phyloP scores from a whole-genome alignment of 2,329 filamentous ascomycete genomes.

The Paracoccidioides lutzii region DNA sequence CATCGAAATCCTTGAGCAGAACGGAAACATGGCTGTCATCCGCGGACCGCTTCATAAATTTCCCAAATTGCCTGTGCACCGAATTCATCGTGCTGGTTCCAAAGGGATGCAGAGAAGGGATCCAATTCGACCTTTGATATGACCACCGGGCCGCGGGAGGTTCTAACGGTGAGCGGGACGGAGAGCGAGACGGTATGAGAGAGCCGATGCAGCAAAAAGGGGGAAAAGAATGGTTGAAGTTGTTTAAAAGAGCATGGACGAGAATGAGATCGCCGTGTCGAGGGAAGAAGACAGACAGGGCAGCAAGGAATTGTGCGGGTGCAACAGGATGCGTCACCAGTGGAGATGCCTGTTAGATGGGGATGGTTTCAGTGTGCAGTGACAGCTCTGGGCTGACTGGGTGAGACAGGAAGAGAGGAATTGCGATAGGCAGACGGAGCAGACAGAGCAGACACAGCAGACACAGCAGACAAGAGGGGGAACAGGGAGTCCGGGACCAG shows the following conservation, averaged over 20 bases:
- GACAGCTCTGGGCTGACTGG: not conserved
- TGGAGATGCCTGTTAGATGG: slow-evolving; percentile 1
- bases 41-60: slow-evolving; percentile 55
- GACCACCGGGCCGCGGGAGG: not conserved
- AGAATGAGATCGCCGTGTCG: not conserved
- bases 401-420: not conserved
- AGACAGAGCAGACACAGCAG: not conserved
- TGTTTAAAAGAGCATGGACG: not conserved
- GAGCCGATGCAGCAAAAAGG: no score
- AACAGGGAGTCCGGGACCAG: no score
- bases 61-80: slow-evolving; percentile 62
- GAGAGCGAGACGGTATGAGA: no score
- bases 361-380: not conserved
- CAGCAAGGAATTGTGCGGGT: not conserved
- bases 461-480: not conserved
- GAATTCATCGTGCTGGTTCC: slow-evolving; percentile 22
- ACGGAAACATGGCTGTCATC: slow-evolving; percentile 65
- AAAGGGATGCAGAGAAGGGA: not conserved
- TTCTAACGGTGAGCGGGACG: no score
- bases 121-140: not conserved
- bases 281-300: not conserved
- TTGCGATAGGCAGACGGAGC: not conserved
- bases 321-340: slow-evolving; percentile 9
- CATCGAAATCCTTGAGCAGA: slow-evolving; percentile 66
- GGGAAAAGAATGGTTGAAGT: not conserved